A percentile compares a stretch with the other conserved stretches of the same genome.
Conservation (phyloP, 495 filamentous ascomycete species). For the Penicillium subrubescens region DNA sequence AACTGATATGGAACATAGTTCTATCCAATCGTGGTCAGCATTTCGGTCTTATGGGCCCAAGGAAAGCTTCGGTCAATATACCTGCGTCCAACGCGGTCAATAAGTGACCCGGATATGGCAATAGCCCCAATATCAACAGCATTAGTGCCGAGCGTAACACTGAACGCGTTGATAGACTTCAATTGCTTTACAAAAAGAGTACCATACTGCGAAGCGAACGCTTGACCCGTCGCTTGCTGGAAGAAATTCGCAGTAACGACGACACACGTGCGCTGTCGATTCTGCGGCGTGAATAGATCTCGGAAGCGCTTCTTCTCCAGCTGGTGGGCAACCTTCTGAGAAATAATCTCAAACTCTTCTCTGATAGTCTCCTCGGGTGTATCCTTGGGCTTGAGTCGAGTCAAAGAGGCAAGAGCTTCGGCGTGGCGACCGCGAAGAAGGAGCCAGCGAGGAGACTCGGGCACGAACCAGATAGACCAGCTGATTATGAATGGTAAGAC, state of each 20-base stretch:
- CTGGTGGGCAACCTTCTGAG: neutral
- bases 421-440: slow-evolving; percentile 30
- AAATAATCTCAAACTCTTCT: neutral
- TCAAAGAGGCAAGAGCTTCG: slow-evolving; percentile 21
- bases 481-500: slow-evolving; percentile 29
- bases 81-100: neutral
- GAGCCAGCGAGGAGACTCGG: slow-evolving; percentile 36
- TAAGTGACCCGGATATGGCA: neutral
- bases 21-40: neutral
- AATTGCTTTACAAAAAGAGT: slow-evolving; percentile 38
- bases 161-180: slow-evolving; percentile 37
- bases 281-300: slow-evolving; percentile 32
- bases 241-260: slow-evolving; percentile 35
- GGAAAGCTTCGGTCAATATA: neutral
- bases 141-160: neutral
- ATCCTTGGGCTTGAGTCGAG: slow-evolving; percentile 16
- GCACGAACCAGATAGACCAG: slow-evolving; percentile 35
- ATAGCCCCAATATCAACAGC: neutral
- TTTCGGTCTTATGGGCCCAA: neutral
- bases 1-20: neutral
- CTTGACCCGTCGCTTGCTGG: slow-evolving; percentile 37
- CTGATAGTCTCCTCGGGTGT: slow-evolving; percentile 9
- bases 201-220: slow-evolving; percentile 35
- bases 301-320: neutral
- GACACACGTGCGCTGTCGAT: slow-evolving; percentile 37